Base-by-base conservation (phyloP, 805 yeast species). In the Alloascoidea africana region DNA sequence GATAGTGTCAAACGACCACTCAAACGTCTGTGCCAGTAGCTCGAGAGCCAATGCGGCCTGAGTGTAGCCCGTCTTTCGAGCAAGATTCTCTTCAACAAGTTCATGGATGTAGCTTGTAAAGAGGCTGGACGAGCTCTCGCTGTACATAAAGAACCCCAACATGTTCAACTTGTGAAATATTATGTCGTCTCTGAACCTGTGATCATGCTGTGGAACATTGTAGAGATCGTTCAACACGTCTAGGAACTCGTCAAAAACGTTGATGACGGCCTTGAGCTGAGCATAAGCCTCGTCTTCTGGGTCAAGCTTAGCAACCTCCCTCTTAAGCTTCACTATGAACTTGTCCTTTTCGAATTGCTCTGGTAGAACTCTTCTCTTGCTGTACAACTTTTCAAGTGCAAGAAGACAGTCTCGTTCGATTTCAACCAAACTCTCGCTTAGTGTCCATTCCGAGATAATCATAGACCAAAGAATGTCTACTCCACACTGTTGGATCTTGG, bases 31-130 rank as follows among this genome's bases (percentile, higher is more conserved):
- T 0, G 94, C 91, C 46, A 85, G 63, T 41, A 83, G 62, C 51
- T 81, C 86, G 47, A 83, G 64, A 47, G 86, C 71, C 43, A 85
- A 65, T 3, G 89, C 95, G 4, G 93, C 94, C 58, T 85, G 94
- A 23, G 79, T 76, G 50, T 54, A 71, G 50, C 83, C 83, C 16
- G 60, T 61, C 54, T 74, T 78, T n/a, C n/a, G n/a, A 15, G 54
- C 48, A 36, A 78, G 41, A 47, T 80, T 76, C 43, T 67, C 70
- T 45, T 76, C 77, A 49, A 70, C 81, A 70, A 85, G 68, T 40
- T 75, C 79, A 56, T 76, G 72, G 44, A 85, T 71, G 52, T 82
- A 79, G n/a, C 81, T 70, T 53, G 80, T 79, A 56, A 84, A 77
- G 41, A 80, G 62, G 53, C 81, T 91, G 0, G 91, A 89, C 46